phyloP scores from a whole-genome alignment of 2,329 filamentous ascomycete genomes.

The Cercospora sp. region DNA sequence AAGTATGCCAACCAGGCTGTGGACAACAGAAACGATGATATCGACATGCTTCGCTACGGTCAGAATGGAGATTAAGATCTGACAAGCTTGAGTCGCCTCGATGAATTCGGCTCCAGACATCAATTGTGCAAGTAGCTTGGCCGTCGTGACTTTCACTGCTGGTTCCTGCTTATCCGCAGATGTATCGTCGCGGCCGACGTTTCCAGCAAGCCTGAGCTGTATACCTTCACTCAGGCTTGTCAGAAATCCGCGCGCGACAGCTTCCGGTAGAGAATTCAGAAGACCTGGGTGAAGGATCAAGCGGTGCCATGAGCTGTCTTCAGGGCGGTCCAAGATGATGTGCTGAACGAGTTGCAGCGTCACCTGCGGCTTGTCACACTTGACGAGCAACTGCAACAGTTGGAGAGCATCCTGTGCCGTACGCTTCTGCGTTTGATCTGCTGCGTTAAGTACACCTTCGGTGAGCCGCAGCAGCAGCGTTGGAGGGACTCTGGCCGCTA shows the following conservation, averaged over 20 bases:
- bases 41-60: slow-evolving; percentile 41
- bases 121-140: slow-evolving; percentile 46
- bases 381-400: slow-evolving; percentile 15
- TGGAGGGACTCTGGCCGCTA: slow-evolving; percentile 15
- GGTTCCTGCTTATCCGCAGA: slow-evolving; percentile 12
- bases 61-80: slow-evolving; percentile 38
- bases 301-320: slow-evolving; percentile 48
- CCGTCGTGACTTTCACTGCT: slow-evolving; percentile 45
- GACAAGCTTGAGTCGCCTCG: slow-evolving; percentile 34
- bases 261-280: slow-evolving; percentile 38
- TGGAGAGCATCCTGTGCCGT: slow-evolving; percentile 13
- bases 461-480: slow-evolving; percentile 19
- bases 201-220: slow-evolving; percentile 32
- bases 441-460: slow-evolving; percentile 4
- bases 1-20: slow-evolving; percentile 39
- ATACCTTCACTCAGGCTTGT: slow-evolving; percentile 36
- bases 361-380: slow-evolving; percentile 19
- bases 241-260: slow-evolving; percentile 36
- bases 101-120: slow-evolving; percentile 40
- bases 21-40: slow-evolving; percentile 39
- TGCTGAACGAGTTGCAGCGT: slow-evolving; percentile 16
- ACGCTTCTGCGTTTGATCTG: background rate
- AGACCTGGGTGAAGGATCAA: slow-evolving; percentile 37
- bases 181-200: slow-evolving; percentile 21
- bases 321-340: slow-evolving; percentile 23